Evolutionary conservation across 345 rosid genomes (phyloP).

Genomic region (Clarkia xantiana): DNA sequence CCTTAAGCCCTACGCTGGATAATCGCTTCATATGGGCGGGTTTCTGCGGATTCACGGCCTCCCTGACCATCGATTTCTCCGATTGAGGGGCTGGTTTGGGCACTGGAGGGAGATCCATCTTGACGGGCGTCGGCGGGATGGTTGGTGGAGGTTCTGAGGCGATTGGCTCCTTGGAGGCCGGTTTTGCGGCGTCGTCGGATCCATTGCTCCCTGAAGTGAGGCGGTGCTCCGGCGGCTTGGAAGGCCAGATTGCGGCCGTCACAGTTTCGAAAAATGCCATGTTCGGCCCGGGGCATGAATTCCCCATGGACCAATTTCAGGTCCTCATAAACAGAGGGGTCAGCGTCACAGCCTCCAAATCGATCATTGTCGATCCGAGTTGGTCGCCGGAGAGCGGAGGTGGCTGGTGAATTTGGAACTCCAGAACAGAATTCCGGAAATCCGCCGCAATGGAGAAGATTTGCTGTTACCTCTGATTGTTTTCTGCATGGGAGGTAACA

Average conservation of each 20-base stretch:
- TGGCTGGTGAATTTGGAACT: too few species aligned
- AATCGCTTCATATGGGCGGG: slow-evolving; percentile 40
- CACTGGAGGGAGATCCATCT: slow-evolving; percentile 28
- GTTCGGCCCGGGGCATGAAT: slow-evolving; percentile 80
- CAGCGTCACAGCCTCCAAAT: slow-evolving; percentile 9
- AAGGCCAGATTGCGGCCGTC: slow-evolving; percentile 68
- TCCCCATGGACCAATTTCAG: slow-evolving; percentile 47
- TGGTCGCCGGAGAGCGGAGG: background rate
- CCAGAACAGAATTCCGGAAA: too few species aligned
- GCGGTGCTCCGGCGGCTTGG: slow-evolving; percentile 35
- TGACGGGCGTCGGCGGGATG: slow-evolving; percentile 57
- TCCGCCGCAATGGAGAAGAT: too few species aligned
- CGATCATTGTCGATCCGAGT: background rate
- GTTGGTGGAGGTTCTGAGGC: slow-evolving; percentile 7
- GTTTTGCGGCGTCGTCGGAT: slow-evolving; percentile 7
- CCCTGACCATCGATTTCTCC: slow-evolving; percentile 6
- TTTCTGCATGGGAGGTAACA: too few species aligned
- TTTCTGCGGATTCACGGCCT: slow-evolving; percentile 28
- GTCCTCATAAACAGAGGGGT: slow-evolving; percentile 14
- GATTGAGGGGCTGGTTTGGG: slow-evolving; percentile 8
- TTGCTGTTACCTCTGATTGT: too few species aligned
- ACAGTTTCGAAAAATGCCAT: slow-evolving; percentile 72
- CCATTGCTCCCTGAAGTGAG: slow-evolving; percentile 22
- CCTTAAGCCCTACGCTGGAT: slow-evolving; percentile 48
- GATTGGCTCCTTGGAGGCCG: slow-evolving; percentile 10